These are phyloP conservation scores for Penicillium soppii DNA, from an alignment of 495 filamentous ascomycete species.

Conservation along the genomic window DNA sequence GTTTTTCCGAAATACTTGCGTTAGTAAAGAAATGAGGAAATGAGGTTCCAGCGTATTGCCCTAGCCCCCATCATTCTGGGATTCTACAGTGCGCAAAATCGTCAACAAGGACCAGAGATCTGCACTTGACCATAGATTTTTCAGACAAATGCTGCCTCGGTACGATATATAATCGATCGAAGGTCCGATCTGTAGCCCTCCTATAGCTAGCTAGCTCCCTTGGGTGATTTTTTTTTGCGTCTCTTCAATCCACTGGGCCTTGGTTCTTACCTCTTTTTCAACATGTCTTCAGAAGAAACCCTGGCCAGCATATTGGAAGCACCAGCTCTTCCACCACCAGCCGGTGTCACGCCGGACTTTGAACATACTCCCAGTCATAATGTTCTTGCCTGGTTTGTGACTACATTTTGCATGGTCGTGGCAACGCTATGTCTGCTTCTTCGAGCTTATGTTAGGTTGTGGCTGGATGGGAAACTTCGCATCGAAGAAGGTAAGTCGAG, in stretches of 20 bases:
- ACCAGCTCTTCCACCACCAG: slow-evolving; percentile 19
- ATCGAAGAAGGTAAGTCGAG: slow-evolving; percentile 20
- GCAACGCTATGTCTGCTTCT: slow-evolving; percentile 17
- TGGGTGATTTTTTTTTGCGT: background rate
- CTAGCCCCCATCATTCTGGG: too few species aligned
- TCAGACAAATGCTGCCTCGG: background rate
- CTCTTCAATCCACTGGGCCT: background rate
- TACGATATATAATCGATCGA: background rate
- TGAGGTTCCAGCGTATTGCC: too few species aligned
- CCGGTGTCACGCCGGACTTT: slow-evolving; percentile 23
- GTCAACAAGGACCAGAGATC: too few species aligned
- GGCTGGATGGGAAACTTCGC: slow-evolving; percentile 14
- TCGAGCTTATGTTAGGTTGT: slow-evolving; percentile 12
- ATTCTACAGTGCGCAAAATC: too few species aligned
- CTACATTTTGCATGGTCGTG: slow-evolving; percentile 16
- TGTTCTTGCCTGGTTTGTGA: slow-evolving; percentile 21
- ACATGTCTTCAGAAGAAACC: slow-evolving; percentile 3
- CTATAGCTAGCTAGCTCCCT: background rate
- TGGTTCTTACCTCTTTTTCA: background rate
- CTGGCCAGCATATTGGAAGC: slow-evolving; percentile 8
- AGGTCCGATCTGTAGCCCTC: background rate
- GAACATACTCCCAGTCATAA: slow-evolving; percentile 33
- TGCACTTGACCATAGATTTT: background rate
- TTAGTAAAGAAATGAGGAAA: too few species aligned
- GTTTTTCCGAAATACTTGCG: too few species aligned